phyloP scores from a whole-genome alignment of 495 filamentous ascomycete genomes.

The Stereocaulon alpinum region DNA sequence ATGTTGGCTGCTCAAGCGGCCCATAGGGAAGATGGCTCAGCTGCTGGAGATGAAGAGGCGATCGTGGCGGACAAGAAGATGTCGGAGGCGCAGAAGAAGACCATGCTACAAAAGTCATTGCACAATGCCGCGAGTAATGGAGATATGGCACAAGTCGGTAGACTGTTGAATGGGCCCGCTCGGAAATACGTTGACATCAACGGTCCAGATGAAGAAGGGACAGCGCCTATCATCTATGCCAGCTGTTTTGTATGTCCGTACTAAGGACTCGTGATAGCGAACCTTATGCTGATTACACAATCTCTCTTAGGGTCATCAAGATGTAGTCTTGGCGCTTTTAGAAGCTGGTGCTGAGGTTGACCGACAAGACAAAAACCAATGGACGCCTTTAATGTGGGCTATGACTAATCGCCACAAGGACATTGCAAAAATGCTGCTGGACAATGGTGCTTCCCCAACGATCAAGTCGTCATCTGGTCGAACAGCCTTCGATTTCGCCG shows the following conservation, averaged over 20 bases:
- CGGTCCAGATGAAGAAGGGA: constrained; percentile 86
- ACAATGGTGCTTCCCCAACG: constrained; percentile 90
- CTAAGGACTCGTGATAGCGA: not conserved
- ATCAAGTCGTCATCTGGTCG: constrained; percentile 87
- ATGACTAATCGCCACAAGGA: constrained; percentile 97
- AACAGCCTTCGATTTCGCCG: constrained; percentile 93
- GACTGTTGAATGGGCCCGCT: constrained; percentile 65
- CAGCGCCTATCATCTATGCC: constrained; percentile 89
- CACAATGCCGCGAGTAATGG: constrained; percentile 98
- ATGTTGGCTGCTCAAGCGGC: constrained; percentile 94
- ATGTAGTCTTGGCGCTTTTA: constrained; percentile 74
- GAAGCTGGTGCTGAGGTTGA: constrained; percentile 85
- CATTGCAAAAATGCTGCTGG: constrained; percentile 83
- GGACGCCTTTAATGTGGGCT: constrained; percentile 99
- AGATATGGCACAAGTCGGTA: constrained; percentile 69
- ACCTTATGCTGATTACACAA: constrained; percentile 13
- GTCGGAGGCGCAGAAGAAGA: constrained; percentile 64
- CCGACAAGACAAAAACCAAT: constrained; percentile 87
- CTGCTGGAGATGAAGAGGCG: constrained; percentile 66
- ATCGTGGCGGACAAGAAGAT: constrained; percentile 64
- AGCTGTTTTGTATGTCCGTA: constrained; percentile 81
- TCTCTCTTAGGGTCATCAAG: constrained; percentile 66
- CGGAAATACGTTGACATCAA: constrained; percentile 78
- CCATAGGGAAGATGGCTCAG: constrained; percentile 58
- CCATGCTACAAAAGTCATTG: constrained; percentile 72